Evolutionary conservation across 192 early-diverging fungal genomes (phyloP), one percentile per base, ranked within the genome.

Genomic region (Backusella mclennaniae): DNA sequence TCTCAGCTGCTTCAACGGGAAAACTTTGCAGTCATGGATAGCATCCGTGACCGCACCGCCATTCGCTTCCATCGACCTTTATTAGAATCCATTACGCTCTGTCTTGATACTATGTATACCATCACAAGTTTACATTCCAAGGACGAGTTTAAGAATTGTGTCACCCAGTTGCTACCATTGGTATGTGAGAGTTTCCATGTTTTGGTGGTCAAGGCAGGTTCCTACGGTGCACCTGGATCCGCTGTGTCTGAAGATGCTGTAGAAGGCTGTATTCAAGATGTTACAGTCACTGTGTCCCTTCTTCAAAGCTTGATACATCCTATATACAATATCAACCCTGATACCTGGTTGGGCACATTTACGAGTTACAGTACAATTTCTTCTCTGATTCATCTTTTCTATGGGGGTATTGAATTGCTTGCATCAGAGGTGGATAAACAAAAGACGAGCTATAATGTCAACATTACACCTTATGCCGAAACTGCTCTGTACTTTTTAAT

Each of bases 401-500:
- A 80, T 35, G 67, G 75, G 0, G 83, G 82, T n/a, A 59, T 84
- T 11, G 79, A 81, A 12, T n/a, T 83, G 4, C 79, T 79, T 33
- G 74, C 80, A 21, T 75, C 74, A 21, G 83, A 87, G 53, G 49
- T 82, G 4, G 73, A 76, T 35, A 77, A 69, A 73, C 77, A 75
- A 73, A 53, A n/a, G 46, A 31, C 23, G 9, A 63, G n/a, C 23
- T 63, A 63, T 11, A 63, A 14, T 26, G 26, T 63, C 12, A 63
- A 23, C 11, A 79, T 84, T 7, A 80, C 86, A 19, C 84, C 86
- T 6, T 87, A 77, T 70, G 80, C 85, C 35, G 81, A 84, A 63
- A 76, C 74, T 66, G 82, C 81, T n/a, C 74, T 87, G 2, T 84
- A 80, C 68, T 79, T 85, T 29, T 66, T 87, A 44, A 26, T 87